Evolutionary conservation across 129 eudicot species (phyloP).

Genomic region (Helianthus tuberosus): DNA sequence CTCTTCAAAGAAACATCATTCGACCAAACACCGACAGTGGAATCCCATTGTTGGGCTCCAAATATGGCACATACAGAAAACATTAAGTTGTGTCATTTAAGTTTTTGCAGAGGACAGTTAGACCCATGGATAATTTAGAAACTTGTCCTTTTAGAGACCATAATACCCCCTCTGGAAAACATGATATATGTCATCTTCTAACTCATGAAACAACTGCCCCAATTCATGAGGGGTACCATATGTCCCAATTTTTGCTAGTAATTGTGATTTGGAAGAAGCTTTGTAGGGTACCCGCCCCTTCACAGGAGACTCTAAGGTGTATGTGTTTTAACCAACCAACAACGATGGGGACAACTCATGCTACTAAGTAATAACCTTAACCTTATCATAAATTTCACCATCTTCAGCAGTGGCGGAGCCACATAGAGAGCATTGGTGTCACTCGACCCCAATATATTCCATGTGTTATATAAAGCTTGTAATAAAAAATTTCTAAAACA

Average conservation of each 20-base stretch:
- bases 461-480: too few relatives aligned
- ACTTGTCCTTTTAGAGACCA: conserved; percentile 35
- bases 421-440: too few relatives aligned
- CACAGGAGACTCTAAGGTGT: conserved; percentile 15
- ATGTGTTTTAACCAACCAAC: conserved; percentile 32
- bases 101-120: conserved; percentile 17
- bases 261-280: conserved; percentile 13
- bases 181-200: conserved; percentile 16
- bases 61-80: conserved; percentile 13
- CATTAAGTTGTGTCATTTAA: conserved; percentile 23
- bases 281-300: conserved; percentile 25
- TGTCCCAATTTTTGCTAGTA: conserved; percentile 23
- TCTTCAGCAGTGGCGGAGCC: neutral
- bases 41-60: conserved; percentile 16
- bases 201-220: conserved; percentile 17
- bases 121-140: conserved; percentile 23
- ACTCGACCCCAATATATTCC: too few relatives aligned
- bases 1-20: neutral
- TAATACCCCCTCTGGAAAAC: conserved; percentile 28
- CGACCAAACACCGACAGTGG: conserved; percentile 40
- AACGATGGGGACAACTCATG: conserved; percentile 33
- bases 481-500: too few relatives aligned
- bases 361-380: conserved; percentile 1
- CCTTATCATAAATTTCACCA: conserved; percentile 12
- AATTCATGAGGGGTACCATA: conserved; percentile 18